A percentile compares a stretch with the other conserved stretches of the same genome.
phyloP scores from a whole-genome alignment of 768 basidiomycete genomes.

The Serendipita sp. region DNA sequence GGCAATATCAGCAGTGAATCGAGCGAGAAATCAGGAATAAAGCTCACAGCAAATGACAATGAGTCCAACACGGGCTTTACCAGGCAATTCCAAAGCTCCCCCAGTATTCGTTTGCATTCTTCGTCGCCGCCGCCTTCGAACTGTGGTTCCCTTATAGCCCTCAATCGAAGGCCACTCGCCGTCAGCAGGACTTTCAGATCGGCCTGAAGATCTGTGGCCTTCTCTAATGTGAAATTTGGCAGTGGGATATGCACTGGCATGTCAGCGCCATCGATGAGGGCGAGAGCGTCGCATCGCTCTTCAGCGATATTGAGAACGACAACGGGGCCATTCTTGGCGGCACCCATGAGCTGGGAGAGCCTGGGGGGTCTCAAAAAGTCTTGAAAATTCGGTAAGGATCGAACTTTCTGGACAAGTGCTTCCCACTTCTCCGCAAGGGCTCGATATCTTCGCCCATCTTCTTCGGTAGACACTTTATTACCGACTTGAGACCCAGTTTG shows the following conservation, averaged over 20 bases:
- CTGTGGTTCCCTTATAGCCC: not conserved
- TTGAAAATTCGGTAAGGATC: slow-evolving; percentile 2
- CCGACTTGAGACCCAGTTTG: not conserved
- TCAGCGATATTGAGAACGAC: slow-evolving; percentile 9
- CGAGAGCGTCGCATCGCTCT: slow-evolving; percentile 8
- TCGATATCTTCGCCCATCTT: not conserved
- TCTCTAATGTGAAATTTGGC: not conserved
- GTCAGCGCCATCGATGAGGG: not conserved
- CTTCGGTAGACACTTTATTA: not conserved
- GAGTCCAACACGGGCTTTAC: slow-evolving; percentile 8
- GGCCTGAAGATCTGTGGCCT: not conserved
- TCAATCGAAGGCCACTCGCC: not conserved
- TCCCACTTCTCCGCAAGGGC: not conserved
- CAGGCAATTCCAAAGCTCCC: not conserved
- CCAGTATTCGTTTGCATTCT: not conserved
- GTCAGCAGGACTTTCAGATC: not conserved
- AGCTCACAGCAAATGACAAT: not conserved
- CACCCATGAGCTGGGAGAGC: not conserved
- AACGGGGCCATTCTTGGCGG: slow-evolving; percentile 8
- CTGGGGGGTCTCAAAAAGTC: not conserved
- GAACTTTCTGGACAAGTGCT: not conserved
- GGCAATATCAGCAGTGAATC: not conserved
- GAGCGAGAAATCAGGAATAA: not conserved
- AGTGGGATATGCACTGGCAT: not conserved
- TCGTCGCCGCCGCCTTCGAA: not conserved